Conservation (phyloP, 169 alveolate species). For the Eimeria tenella region DNA sequence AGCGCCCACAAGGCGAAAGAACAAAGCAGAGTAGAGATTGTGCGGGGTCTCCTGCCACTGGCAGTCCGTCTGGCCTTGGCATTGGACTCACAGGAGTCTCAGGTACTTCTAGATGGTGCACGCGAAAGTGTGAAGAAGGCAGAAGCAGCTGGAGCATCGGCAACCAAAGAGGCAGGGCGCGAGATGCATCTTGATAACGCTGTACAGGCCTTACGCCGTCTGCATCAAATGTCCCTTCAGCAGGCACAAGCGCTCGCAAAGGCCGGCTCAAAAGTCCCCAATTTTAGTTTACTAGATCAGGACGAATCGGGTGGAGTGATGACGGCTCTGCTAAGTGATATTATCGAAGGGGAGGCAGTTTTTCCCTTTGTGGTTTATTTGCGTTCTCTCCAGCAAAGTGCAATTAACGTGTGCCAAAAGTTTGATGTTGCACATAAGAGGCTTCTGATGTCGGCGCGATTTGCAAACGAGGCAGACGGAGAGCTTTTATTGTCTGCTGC, state of each 20-base stretch:
- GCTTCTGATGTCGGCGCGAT: background rate
- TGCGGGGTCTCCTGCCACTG: constrained; percentile 3
- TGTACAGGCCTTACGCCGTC: constrained; percentile 4
- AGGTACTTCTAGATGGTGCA: background rate
- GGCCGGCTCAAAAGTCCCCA: constrained; percentile 1
- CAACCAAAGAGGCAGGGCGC: background rate
- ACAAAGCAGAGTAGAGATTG: background rate
- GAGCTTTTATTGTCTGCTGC: background rate
- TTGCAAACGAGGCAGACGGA: constrained; percentile 4
- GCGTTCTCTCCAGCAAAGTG: constrained; percentile 26
- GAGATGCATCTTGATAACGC: background rate
- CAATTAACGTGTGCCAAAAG: background rate
- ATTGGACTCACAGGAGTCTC: constrained; percentile 3
- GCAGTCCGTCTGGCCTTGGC: constrained; percentile 52
- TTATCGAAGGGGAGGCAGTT: background rate
- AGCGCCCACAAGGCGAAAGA: background rate
- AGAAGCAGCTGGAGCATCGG: background rate
- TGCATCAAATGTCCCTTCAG: constrained; percentile 1
- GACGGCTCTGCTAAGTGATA: background rate
- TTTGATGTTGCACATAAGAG: background rate
- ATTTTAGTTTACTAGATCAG: background rate
- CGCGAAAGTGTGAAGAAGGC: background rate
- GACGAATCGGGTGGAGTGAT: background rate
- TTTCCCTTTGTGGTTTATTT: constrained; percentile 3
- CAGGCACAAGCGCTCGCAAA: constrained; percentile 1